Conservation (phyloP, 1,284 basidiomycete species). For the Leccinum solheimii region DNA sequence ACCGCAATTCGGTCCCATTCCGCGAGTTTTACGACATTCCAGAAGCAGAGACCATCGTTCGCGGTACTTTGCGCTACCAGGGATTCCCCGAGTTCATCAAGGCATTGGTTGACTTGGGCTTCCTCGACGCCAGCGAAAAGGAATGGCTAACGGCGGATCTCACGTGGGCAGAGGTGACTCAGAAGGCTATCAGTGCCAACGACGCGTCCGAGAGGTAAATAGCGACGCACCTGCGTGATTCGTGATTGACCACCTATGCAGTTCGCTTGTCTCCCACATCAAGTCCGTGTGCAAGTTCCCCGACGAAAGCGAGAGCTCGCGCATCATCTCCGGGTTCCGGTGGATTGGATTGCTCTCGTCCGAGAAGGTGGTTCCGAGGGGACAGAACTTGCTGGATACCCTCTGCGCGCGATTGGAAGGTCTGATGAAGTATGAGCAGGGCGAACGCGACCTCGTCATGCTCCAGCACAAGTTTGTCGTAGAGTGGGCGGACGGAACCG, state of each 20-base stretch:
- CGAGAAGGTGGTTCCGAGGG: constrained; percentile 64
- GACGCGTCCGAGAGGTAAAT: constrained; percentile 70
- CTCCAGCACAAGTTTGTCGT: constrained; percentile 97
- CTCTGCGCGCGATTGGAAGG: constrained; percentile 90
- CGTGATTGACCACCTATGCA: constrained; percentile 17
- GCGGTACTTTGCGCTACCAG: constrained; percentile 95
- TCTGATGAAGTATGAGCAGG: constrained; percentile 89
- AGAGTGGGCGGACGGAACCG: constrained; percentile 79
- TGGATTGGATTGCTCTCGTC: constrained; percentile 94
- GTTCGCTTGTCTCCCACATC: constrained; percentile 70
- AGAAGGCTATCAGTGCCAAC: constrained; percentile 75
- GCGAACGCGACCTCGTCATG: constrained; percentile 96
- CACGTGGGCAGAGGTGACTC: constrained; percentile 83
- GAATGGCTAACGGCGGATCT: constrained; percentile 76
- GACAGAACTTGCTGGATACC: constrained; percentile 88
- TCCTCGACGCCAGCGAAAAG: constrained; percentile 78
- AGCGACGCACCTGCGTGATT: not conserved
- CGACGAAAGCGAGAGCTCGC: constrained; percentile 61
- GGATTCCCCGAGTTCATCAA: constrained; percentile 98
- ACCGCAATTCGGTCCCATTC: constrained; percentile 94
- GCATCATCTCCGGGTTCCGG: constrained; percentile 85
- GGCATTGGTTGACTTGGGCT: constrained; percentile 86
- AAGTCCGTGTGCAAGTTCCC: constrained; percentile 75
- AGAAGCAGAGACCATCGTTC: constrained; percentile 89
- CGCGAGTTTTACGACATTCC: constrained; percentile 86